These are phyloP conservation scores for Yamadazyma oceani DNA, from an alignment of 1,139 yeast species.

Conservation along the genomic window DNA sequence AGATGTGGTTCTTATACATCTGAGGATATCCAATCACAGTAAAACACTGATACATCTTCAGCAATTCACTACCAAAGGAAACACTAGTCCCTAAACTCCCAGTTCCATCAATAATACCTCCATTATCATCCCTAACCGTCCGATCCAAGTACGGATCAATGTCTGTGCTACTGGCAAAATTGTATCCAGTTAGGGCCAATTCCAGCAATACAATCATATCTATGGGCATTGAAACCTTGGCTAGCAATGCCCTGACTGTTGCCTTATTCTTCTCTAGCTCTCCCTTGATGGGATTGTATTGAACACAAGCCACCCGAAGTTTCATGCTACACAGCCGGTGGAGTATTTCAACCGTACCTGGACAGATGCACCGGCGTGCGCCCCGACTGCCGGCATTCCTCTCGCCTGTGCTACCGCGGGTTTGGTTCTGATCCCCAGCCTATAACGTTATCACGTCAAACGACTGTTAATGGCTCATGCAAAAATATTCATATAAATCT, in stretches of 20 bases:
- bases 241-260: constrained; percentile 45
- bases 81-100: constrained; percentile 32
- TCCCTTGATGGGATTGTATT: constrained; percentile 67
- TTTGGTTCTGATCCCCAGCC: too few relatives aligned
- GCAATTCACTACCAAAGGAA: constrained; percentile 56
- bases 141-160: constrained; percentile 61
- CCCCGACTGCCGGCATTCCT: too few relatives aligned
- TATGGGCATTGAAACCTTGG: constrained; percentile 25
- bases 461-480: too few relatives aligned
- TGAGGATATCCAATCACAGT: constrained; percentile 89
- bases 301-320: constrained; percentile 62
- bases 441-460: too few relatives aligned
- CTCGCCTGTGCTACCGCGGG: too few relatives aligned
- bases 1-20: constrained; percentile 36
- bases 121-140: neutral
- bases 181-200: constrained; percentile 83
- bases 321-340: constrained; percentile 24
- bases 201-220: constrained; percentile 81
- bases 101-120: neutral
- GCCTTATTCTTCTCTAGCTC: constrained; percentile 53
- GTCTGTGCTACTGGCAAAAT: constrained; percentile 52
- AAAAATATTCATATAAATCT: too few relatives aligned
- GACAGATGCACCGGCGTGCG: neutral
- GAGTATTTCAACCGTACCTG: neutral
- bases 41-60: constrained; percentile 55